Conservation (phyloP, 768 basidiomycete species). For the Lepiota brunneoincarnata region DNA sequence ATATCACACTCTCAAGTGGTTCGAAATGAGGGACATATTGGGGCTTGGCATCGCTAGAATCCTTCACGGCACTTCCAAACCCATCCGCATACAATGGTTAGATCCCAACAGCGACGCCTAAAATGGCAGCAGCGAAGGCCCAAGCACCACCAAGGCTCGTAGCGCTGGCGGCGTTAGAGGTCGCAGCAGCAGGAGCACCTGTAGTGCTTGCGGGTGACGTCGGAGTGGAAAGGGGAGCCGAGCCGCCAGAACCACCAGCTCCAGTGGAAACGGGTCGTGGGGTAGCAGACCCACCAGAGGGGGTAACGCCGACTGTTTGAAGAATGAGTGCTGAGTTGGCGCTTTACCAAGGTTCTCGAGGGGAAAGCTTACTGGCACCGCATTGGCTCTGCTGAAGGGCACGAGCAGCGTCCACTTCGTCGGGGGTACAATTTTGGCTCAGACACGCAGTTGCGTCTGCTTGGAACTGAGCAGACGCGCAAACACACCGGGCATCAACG, state of each 20-base stretch:
- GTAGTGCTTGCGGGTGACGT: constrained; percentile 3
- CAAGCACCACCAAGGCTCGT: constrained; percentile 3
- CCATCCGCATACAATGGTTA: background rate
- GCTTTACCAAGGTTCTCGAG: too few species aligned
- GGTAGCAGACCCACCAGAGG: constrained; percentile 13
- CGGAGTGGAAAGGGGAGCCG: constrained; percentile 3
- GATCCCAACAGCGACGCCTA: background rate
- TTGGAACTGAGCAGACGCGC: constrained; percentile 21
- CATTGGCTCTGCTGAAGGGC: constrained; percentile 19
- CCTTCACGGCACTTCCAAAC: too few species aligned
- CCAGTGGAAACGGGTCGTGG: constrained; percentile 12
- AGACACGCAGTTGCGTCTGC: constrained; percentile 20
- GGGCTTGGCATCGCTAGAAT: too few species aligned
- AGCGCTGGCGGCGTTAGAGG: constrained; percentile 4
- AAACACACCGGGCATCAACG: constrained; percentile 20
- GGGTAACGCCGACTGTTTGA: background rate
- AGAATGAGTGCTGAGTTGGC: background rate
- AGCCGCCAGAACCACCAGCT: constrained; percentile 1
- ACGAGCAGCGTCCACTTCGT: constrained; percentile 18
- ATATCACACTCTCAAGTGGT: too few species aligned
- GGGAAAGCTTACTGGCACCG: constrained; percentile 14
- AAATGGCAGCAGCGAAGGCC: constrained; percentile 4
- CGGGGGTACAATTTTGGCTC: constrained; percentile 14
- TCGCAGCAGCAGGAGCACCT: constrained; percentile 3
- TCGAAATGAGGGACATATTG: too few species aligned